A percentile compares a stretch with the other conserved stretches of the same genome.
Evolutionary conservation across 2,329 filamentous ascomycete genomes (phyloP).

Genomic region (Fusarium chuoi): DNA sequence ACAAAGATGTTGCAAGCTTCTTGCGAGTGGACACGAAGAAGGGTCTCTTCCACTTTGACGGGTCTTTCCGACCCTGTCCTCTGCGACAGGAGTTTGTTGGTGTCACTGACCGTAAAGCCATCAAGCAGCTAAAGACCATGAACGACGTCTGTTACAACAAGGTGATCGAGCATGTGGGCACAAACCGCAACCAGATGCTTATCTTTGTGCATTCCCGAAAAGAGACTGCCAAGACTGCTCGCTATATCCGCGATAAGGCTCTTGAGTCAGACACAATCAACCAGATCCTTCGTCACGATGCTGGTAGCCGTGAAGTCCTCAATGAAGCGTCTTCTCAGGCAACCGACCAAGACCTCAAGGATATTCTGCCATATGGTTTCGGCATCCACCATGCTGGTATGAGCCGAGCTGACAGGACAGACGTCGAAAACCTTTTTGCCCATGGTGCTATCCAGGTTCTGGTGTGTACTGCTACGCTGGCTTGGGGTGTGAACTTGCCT

Average conservation of each 20-base stretch:
- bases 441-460: slow-evolving; percentile 93
- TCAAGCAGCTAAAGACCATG: slow-evolving; percentile 99
- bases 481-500: slow-evolving; percentile 98
- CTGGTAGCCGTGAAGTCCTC: slow-evolving; percentile 88
- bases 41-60: slow-evolving; percentile 96
- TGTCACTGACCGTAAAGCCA: slow-evolving; percentile 96
- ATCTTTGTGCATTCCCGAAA: slow-evolving; percentile 99
- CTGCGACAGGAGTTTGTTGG: slow-evolving; percentile 97
- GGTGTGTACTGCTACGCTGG: slow-evolving; percentile 96
- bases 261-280: slow-evolving; percentile 97
- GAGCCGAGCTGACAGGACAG: slow-evolving; percentile 92
- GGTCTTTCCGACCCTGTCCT: slow-evolving; percentile 91
- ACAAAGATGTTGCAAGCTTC: slow-evolving; percentile 95
- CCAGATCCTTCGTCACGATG: slow-evolving; percentile 92
- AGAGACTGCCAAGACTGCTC: slow-evolving; percentile 96
- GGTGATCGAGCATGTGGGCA: slow-evolving; percentile 94
- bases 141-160: slow-evolving; percentile 99
- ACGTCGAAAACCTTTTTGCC: slow-evolving; percentile 93
- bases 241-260: slow-evolving; percentile 95
- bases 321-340: slow-evolving; percentile 85
- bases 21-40: slow-evolving; percentile 86
- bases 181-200: slow-evolving; percentile 95
- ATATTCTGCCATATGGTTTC: slow-evolving; percentile 94
- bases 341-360: slow-evolving; percentile 88
- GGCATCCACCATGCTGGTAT: slow-evolving; percentile 99